A percentile compares a stretch with the other conserved stretches of the same genome.
phyloP scores from a whole-genome alignment of 2,329 filamentous ascomycete species.

The Trichoderma oligosporum region DNA sequence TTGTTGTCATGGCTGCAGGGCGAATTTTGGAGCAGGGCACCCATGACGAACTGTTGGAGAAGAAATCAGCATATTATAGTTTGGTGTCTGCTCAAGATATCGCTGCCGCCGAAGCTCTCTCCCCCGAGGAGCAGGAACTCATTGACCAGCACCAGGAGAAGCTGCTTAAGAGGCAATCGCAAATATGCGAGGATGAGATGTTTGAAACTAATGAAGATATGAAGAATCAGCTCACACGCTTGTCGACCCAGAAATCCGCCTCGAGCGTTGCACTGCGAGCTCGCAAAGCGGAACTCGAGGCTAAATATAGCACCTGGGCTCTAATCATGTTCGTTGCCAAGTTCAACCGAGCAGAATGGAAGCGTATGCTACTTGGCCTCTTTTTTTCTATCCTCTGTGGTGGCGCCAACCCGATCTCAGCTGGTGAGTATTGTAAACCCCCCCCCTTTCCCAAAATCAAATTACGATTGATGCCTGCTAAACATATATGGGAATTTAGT shows the following conservation, averaged over 20 bases:
- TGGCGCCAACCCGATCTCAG: conserved; percentile 66
- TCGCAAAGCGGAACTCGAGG: conserved; percentile 45
- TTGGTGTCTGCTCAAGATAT: conserved; percentile 89
- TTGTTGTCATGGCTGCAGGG: conserved; percentile 85
- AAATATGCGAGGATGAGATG: conserved; percentile 39
- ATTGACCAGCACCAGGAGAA: conserved; percentile 49
- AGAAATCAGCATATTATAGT: conserved; percentile 70
- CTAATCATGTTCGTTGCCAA: conserved; percentile 74
- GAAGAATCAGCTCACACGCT: conserved; percentile 53
- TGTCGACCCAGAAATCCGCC: conserved; percentile 53
- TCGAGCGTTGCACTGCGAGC: conserved; percentile 69
- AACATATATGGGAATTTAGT: conserved; percentile 38
- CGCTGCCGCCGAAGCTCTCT: conserved; percentile 54
- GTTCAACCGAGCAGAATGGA: conserved; percentile 73
- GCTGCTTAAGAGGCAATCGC: conserved; percentile 47
- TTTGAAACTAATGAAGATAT: conserved; percentile 60
- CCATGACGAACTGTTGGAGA: conserved; percentile 73
- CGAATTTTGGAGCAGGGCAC: conserved; percentile 89
- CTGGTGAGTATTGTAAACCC: conserved; percentile 17
- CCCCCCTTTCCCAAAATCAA: background rate
- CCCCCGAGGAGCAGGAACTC: conserved; percentile 48
- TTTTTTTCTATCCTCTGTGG: conserved; percentile 73
- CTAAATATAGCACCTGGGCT: conserved; percentile 66
- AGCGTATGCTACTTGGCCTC: conserved; percentile 69
- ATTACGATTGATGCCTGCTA: background rate